Conservation (phyloP, 352 stramenopile species). For the Globisporangium parvum region DNA sequence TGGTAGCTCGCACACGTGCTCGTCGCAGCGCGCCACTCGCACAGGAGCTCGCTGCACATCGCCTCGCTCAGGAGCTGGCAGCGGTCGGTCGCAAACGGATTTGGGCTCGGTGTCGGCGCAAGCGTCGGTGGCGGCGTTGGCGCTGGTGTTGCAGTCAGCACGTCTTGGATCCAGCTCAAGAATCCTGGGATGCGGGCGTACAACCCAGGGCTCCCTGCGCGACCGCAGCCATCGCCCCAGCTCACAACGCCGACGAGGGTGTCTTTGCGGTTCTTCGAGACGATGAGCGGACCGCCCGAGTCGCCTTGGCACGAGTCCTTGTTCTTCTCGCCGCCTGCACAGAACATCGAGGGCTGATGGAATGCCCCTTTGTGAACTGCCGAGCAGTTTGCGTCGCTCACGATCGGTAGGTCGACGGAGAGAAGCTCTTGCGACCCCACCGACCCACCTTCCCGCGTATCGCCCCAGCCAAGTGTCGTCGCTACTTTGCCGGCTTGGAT, state of each 20-base stretch:
- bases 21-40: not conserved
- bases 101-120: not conserved
- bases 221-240: conserved; percentile 52
- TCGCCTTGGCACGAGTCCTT: conserved; percentile 64
- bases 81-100: not conserved
- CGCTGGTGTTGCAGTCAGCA: not conserved
- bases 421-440: no score
- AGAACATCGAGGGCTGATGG: conserved; percentile 17
- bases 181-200: conserved; percentile 33
- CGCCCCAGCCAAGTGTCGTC: conserved; percentile 24
- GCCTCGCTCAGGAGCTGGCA: not conserved
- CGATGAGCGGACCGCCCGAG: conserved; percentile 36
- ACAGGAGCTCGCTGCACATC: not conserved
- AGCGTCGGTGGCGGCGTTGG: not conserved
- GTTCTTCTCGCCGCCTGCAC: conserved; percentile 34
- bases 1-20: not conserved
- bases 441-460: no score
- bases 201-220: conserved; percentile 30
- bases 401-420: conserved; percentile 33
- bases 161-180: not conserved
- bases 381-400: conserved; percentile 34
- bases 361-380: conserved; percentile 20
- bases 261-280: conserved; percentile 21
- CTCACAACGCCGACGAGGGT: conserved; percentile 47
- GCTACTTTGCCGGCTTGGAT: conserved; percentile 7